Evolutionary conservation across 176 grass and related monocot species (phyloP), one percentile per base, ranked within the genome.

Genomic region (Tuctoria greenei): DNA sequence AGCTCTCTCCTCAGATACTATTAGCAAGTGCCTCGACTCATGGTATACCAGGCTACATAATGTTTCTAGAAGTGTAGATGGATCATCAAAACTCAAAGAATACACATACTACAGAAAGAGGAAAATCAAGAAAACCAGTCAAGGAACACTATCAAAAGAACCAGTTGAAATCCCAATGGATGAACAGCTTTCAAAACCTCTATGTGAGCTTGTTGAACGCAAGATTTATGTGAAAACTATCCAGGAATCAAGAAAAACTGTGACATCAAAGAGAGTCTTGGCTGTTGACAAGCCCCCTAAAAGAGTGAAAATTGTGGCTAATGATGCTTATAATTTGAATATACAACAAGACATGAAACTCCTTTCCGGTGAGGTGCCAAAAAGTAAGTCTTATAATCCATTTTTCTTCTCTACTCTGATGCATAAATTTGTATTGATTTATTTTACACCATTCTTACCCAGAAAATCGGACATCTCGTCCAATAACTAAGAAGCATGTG

Each of bases 41-140:
- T 87, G 86, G 81, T 47, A 63, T 37, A 60, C 57, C 78, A 74
- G 64, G 64, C 69, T 76, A 70, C 82, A 79, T 72, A 17, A 26
- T 78, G 52, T 70, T 51, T 27, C 73, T 67, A 69, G 71, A 73
- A 67, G 49, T 17, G 34, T 71, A 64, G 57, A 86, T 80, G 79
- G n/a, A 67, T 72, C 84, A 67, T 75, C 70, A 68, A 47, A 58
- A 66, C 81, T 58, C 17, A 80, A 64, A 83, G 72, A 89, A 38
- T 88, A 88, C 77, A 88, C 87, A 62, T 97, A 97, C 60, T 86
- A 75, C 79, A 90, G 84, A 52, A 98, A 93, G 86, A 79, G 72
- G 83, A 94, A 87, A 64, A 50, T 79, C 43, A 89, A 80, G 84
- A 82, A 84, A 78, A 87, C 14, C 60, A 64, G 80, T 66, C 78